Conservation (phyloP, 1,284 basidiomycete genomes). For the Fistulinella cinereoalba region DNA sequence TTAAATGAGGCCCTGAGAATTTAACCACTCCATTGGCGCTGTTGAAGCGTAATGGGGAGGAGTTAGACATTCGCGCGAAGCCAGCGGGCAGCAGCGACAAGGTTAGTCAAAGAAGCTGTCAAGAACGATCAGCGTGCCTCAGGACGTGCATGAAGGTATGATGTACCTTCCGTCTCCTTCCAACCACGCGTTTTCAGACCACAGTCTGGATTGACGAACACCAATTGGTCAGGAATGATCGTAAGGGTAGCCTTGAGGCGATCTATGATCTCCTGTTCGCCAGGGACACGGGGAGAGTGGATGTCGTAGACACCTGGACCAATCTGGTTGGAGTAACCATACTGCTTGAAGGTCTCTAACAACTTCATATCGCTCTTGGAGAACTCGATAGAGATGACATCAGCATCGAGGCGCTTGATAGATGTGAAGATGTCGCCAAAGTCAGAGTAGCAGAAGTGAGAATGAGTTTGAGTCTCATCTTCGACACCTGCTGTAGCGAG, state of each 20-base stretch:
- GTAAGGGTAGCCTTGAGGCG: conserved; percentile 84
- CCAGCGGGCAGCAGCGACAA: conserved; percentile 90
- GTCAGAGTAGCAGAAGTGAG: conserved; percentile 97
- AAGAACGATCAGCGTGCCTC: conserved; percentile 7
- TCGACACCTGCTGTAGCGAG: conserved; percentile 92
- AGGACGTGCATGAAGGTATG: conserved; percentile 1
- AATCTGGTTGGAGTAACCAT: conserved; percentile 97
- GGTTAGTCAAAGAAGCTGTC: conserved; percentile 74
- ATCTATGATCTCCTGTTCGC: conserved; percentile 92
- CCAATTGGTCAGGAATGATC: conserved; percentile 75
- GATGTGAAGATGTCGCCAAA: conserved; percentile 99
- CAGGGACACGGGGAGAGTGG: conserved; percentile 98
- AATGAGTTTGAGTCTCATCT: conserved; percentile 92
- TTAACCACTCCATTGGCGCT: conserved; percentile 62
- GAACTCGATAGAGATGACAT: conserved; percentile 99
- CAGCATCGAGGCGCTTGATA: conserved; percentile 96
- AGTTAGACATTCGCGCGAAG: conserved; percentile 77
- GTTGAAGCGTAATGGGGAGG: conserved; percentile 78
- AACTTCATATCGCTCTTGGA: conserved; percentile 99
- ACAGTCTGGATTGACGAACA: conserved; percentile 94
- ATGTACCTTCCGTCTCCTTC: conserved; percentile 83
- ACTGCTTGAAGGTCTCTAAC: conserved; percentile 91
- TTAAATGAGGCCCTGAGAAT: conserved; percentile 35
- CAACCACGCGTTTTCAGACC: conserved; percentile 94
- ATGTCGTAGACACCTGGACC: conserved; percentile 99